Conservation (phyloP, 2,329 filamentous ascomycete genomes). For the Penicillium verrucosum region DNA sequence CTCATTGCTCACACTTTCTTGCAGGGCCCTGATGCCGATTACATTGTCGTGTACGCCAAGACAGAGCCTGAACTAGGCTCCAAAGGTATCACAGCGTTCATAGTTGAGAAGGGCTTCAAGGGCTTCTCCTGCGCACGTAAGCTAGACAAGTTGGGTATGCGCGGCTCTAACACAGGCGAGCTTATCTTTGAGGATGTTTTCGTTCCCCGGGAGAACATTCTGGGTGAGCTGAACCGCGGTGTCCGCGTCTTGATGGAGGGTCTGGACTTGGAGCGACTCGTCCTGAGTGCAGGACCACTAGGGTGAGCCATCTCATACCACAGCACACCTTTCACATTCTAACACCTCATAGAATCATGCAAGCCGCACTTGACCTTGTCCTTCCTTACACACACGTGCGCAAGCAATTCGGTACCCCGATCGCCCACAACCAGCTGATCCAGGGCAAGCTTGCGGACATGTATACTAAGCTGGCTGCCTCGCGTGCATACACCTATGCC, state of each 20-base stretch:
- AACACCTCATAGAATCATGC: slow-evolving; percentile 66
- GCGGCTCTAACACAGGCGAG: slow-evolving; percentile 93
- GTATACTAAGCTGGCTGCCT: slow-evolving; percentile 89
- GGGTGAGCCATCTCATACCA: slow-evolving; percentile 48
- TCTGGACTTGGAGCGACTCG: slow-evolving; percentile 86
- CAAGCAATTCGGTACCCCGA: slow-evolving; percentile 81
- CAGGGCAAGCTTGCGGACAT: slow-evolving; percentile 94
- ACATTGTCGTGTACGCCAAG: slow-evolving; percentile 95
- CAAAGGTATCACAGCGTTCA: slow-evolving; percentile 92
- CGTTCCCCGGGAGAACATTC: slow-evolving; percentile 75
- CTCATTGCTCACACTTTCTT: slow-evolving; percentile 1
- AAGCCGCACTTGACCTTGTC: slow-evolving; percentile 78
- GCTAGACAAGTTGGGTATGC: slow-evolving; percentile 97
- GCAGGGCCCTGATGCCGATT: slow-evolving; percentile 78
- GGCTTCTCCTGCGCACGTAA: slow-evolving; percentile 88
- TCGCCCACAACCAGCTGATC: slow-evolving; percentile 88
- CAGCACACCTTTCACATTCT: neutral
- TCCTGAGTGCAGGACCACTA: slow-evolving; percentile 84
- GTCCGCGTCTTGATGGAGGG: slow-evolving; percentile 95
- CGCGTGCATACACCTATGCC: slow-evolving; percentile 79
- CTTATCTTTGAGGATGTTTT: slow-evolving; percentile 88
- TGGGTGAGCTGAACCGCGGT: slow-evolving; percentile 76
- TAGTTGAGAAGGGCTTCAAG: slow-evolving; percentile 66
- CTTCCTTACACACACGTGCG: slow-evolving; percentile 87
- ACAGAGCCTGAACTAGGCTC: slow-evolving; percentile 74